Conservation (phyloP, 768 basidiomycete genomes). For the Collybia nuda region DNA sequence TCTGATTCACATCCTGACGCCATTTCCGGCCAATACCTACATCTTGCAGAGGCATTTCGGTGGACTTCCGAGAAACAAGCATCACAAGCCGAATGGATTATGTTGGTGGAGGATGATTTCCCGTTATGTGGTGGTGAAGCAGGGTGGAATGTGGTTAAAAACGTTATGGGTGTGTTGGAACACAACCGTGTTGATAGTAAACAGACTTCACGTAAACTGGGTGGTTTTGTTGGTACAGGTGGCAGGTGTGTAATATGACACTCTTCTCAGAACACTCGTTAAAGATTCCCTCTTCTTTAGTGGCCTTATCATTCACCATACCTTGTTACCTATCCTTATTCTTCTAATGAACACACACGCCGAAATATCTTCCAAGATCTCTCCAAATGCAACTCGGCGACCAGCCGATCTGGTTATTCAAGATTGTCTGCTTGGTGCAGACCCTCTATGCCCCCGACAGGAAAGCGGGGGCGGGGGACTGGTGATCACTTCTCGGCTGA, state of each 20-base stretch:
- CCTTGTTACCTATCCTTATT: constrained; percentile 31
- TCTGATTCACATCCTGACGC: constrained; percentile 28
- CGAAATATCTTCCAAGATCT: constrained; percentile 22
- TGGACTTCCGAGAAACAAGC: constrained; percentile 24
- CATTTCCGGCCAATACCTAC: constrained; percentile 33
- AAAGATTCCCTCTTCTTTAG: constrained; percentile 17
- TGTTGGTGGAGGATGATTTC: constrained; percentile 45
- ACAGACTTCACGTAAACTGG: constrained; percentile 22
- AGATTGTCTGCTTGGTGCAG: constrained; percentile 38
- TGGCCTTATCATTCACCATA: constrained; percentile 39
- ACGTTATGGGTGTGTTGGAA: constrained; percentile 30
- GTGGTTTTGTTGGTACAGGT: constrained; percentile 40
- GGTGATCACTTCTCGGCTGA: constrained; percentile 39
- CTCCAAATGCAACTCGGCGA: constrained; percentile 23
- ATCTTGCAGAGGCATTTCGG: constrained; percentile 38
- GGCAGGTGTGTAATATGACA: constrained; percentile 29
- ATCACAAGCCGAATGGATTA: constrained; percentile 36
- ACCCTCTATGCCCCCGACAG: constrained; percentile 32
- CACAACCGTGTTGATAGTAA: constrained; percentile 11
- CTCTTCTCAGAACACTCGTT: not conserved
- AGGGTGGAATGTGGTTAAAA: constrained; percentile 29
- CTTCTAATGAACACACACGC: constrained; percentile 30
- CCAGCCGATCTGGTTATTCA: constrained; percentile 40
- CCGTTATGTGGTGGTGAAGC: constrained; percentile 34
- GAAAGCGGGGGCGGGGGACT: constrained; percentile 21